Evolutionary conservation across 2,329 filamentous ascomycete genomes (phyloP), one percentile per base, ranked within the genome.

Genomic region (Penicillium sp.): DNA sequence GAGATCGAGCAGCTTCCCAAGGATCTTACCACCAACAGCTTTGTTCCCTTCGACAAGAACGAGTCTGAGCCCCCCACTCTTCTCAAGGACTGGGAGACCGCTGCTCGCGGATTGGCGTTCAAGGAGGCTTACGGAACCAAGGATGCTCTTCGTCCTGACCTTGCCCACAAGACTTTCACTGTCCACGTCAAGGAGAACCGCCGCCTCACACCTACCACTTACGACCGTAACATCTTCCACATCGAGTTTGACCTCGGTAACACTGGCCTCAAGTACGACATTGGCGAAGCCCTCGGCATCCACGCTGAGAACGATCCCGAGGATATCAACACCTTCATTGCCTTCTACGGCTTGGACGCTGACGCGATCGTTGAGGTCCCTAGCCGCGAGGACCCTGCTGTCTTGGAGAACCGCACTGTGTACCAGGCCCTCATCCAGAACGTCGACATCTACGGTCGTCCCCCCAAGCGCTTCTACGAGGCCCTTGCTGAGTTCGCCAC

Each of bases 141-240:
- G 68, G 81, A 80, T 60, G 79, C 79, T 49, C 85, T 99, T 39
- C 90, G 94, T 50, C 94, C 94, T 10, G 94, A 99, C 68, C 80
- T 96, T 51, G 79, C 88, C 9, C 86, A 91, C 69, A 92, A 93
- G 83, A 97, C 93, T 2, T 87, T 84, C 67, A 90, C 91, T 40
- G 89, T 97, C 50, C 88, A 86, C 51, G 92, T 99, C 75, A 91
- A 95, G 80, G 94, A 97, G 80, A 97, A 96, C 79, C 90, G 94
- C 58, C 87, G 94, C 60, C 84, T 99, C 52, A 99, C 94, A 0
- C 94, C 94, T 3, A 68, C 77, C 22, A 89, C 87, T 31, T 99
- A 99, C 71, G 92, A 97, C 75, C 91, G 94, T 66, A 97, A 99
- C 82, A 97, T 99, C 76, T 99, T 99, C 88, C 94, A 99, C 79